Percentiles rank a stretch among this genome's conserved stretches.
Conservation (phyloP, 257 asterid genomes). For the Schizonepeta tenuifolia region DNA sequence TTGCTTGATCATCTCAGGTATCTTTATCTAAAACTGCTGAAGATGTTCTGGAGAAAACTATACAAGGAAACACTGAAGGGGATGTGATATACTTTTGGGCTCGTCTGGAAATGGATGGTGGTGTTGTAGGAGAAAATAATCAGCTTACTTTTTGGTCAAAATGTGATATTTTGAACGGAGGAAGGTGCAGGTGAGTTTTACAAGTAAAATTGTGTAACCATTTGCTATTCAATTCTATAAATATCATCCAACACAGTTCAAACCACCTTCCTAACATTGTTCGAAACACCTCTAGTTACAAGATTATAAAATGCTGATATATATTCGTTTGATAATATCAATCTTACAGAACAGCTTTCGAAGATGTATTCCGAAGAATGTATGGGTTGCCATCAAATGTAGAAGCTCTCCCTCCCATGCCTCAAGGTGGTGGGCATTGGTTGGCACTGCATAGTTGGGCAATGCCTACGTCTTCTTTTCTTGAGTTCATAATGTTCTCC, state of each 20-base stretch:
- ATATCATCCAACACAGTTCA: not conserved
- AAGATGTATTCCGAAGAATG: constrained; percentile 83
- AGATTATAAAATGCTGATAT: constrained; percentile 18
- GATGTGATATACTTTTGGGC: constrained; percentile 93
- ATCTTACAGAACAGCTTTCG: constrained; percentile 69
- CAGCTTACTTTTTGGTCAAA: constrained; percentile 94
- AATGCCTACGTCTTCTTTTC: constrained; percentile 95
- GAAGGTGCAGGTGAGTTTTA: constrained; percentile 86
- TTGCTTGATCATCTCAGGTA: constrained; percentile 55
- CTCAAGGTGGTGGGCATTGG: constrained; percentile 95
- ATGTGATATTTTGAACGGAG: constrained; percentile 92
- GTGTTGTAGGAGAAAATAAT: constrained; percentile 62
- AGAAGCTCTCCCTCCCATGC: constrained; percentile 99
- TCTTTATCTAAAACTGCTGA: constrained; percentile 80
- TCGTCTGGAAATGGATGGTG: constrained; percentile 67
- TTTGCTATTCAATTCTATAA: constrained; percentile 15
- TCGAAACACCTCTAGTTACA: constrained; percentile 21
- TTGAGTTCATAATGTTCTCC: constrained; percentile 94
- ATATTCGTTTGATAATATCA: constrained; percentile 23
- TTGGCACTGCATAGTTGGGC: constrained; percentile 94
- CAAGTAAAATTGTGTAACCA: constrained; percentile 17
- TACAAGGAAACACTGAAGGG: constrained; percentile 71
- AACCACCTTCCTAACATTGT: not conserved
- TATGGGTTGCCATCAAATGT: constrained; percentile 77
- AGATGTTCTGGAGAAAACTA: constrained; percentile 70